Conservation (phyloP, 306 rosid genomes). For the Lathyrus aphaca region DNA sequence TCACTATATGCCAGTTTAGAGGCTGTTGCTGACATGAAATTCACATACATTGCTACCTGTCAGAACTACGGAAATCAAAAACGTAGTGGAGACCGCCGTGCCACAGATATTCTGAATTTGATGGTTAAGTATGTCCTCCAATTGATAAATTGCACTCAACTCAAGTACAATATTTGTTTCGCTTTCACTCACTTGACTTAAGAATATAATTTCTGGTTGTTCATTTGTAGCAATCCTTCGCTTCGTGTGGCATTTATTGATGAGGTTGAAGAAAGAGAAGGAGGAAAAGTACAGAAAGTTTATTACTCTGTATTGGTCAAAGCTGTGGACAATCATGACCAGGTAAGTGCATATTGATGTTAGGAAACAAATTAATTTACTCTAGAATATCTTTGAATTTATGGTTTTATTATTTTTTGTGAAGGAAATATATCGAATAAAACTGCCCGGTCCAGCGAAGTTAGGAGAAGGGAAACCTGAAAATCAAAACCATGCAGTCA, state of each 20-base stretch:
- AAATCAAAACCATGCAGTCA: slow-evolving; percentile 94
- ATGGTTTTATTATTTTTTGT: slow-evolving; percentile 44
- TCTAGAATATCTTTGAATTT: slow-evolving; percentile 35
- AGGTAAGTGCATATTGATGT: slow-evolving; percentile 57
- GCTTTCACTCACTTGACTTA: slow-evolving; percentile 34
- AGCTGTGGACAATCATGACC: slow-evolving; percentile 89
- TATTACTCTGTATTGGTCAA: slow-evolving; percentile 92
- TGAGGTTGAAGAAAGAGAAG: slow-evolving; percentile 94
- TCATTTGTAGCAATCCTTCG: slow-evolving; percentile 71
- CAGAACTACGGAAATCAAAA: slow-evolving; percentile 96
- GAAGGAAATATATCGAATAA: slow-evolving; percentile 91
- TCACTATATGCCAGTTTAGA: slow-evolving; percentile 88
- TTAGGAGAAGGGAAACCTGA: slow-evolving; percentile 99
- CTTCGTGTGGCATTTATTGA: slow-evolving; percentile 99
- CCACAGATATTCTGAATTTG: slow-evolving; percentile 93
- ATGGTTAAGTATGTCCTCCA: slow-evolving; percentile 90
- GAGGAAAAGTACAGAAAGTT: slow-evolving; percentile 82
- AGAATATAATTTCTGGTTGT: slow-evolving; percentile 39
- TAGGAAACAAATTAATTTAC: slow-evolving; percentile 22
- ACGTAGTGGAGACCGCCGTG: slow-evolving; percentile 96
- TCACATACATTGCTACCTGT: slow-evolving; percentile 93
- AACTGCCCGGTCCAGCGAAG: slow-evolving; percentile 87
- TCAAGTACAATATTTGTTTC: slow-evolving; percentile 36
- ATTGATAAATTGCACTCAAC: slow-evolving; percentile 34
- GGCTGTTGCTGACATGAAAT: slow-evolving; percentile 96